Evolutionary conservation across 306 rosid genomes (phyloP), one percentile per base, ranked within the genome.

Genomic region (Trifolium subterraneum): DNA sequence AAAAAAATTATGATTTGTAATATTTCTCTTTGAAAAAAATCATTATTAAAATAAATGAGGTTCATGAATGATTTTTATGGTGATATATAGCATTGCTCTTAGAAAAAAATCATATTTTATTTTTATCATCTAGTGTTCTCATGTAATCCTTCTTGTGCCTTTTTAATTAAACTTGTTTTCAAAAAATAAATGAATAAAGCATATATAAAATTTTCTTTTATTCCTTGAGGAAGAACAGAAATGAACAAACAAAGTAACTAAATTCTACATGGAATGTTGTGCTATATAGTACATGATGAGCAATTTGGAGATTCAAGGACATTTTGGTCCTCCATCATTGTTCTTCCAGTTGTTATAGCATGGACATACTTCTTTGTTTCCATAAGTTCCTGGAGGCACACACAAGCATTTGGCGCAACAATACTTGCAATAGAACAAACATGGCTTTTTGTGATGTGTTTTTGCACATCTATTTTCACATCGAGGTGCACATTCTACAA

Each of bases 281-380:
- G 8, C 8, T 58, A 58, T 58, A 12, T 58, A 12, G 36, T 58
- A 58, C 38, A 58, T 58, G 63, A 56, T 23, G n/a, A 56, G 23
- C 13, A 52, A 61, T 31, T 13, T 7, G n/a, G 2, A 48, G 10
- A 1, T 51, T 83, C 58, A 89, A 55, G 95, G 95, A 71, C 95
- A 90, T 74, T 89, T 90, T 52, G 95, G 95, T 22, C 90, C 92
- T 71, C 95, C 95, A 15, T 77, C 52, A 70, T 86, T 76, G 75
- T 88, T 87, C 87, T 87, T 90, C 95, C 95, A 90, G 61, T 87
- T 79, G 29, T 87, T 78, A 68, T 90, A 90, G 84, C 95, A 87
- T 58, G 95, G 92, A 68, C 92, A 90, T 6, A 64, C 52, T 65
- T 86, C 86, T 74, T 90, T 90, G 83, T 90, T 90, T 63, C 95